These are phyloP conservation scores for Paradendryphiella salina DNA, from an alignment of 2,329 filamentous ascomycete genomes.

Conservation along the genomic window DNA sequence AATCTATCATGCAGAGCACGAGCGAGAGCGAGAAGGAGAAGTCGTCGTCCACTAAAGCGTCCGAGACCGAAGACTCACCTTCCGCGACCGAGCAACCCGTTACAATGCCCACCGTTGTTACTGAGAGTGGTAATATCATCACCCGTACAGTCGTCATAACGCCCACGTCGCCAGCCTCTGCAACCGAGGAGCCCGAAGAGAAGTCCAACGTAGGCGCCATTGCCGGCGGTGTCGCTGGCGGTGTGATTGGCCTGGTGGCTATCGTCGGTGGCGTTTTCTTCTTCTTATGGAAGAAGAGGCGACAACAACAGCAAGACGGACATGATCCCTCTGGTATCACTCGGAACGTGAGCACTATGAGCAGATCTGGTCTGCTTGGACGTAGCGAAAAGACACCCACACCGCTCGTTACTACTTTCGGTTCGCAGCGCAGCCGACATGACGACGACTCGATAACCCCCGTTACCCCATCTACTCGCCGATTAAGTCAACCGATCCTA, in stretches of 20 bases:
- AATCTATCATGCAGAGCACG: slow-evolving; percentile 12
- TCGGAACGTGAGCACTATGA: slow-evolving; percentile 54
- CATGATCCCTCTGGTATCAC: slow-evolving; percentile 29
- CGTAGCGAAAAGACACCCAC: slow-evolving; percentile 32
- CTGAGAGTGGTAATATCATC: slow-evolving; percentile 49
- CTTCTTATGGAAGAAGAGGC: slow-evolving; percentile 45
- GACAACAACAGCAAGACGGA: slow-evolving; percentile 23
- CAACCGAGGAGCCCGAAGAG: slow-evolving; percentile 14
- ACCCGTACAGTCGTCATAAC: slow-evolving; percentile 52
- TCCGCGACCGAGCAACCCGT: slow-evolving; percentile 13
- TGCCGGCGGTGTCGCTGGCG: slow-evolving; percentile 52
- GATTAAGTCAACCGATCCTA: slow-evolving; percentile 51
- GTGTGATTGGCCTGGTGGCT: slow-evolving; percentile 43
- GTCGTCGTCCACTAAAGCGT: slow-evolving; percentile 17
- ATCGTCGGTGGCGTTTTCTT: slow-evolving; percentile 46
- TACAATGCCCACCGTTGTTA: slow-evolving; percentile 46
- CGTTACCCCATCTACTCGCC: slow-evolving; percentile 38
- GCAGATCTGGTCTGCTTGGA: slow-evolving; percentile 51
- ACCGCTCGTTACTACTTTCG: slow-evolving; percentile 33
- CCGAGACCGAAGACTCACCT: slow-evolving; percentile 16
- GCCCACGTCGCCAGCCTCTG: slow-evolving; percentile 24
- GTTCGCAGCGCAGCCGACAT: slow-evolving; percentile 33
- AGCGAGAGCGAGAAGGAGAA: not conserved
- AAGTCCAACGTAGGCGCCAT: slow-evolving; percentile 49
- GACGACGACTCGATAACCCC: slow-evolving; percentile 44